Conservation (phyloP, 1,284 basidiomycete species). For the Dichomitus squalens region DNA sequence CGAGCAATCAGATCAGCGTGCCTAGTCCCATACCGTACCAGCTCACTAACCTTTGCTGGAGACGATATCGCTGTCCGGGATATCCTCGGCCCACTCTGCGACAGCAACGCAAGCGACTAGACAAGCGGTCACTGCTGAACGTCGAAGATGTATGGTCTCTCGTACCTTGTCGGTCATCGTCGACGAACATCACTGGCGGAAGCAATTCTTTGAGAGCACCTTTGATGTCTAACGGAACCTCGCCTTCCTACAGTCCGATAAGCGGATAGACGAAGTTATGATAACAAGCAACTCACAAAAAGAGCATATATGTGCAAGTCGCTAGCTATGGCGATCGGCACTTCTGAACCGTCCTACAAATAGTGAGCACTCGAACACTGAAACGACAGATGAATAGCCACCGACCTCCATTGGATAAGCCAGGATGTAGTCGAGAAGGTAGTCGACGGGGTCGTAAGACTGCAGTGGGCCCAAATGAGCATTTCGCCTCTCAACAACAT, state of each 20-base stretch:
- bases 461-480: constrained; percentile 6
- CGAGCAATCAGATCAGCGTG: not conserved
- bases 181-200: constrained; percentile 26
- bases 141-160: not conserved
- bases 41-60: not conserved
- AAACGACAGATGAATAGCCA: not conserved
- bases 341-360: constrained; percentile 13
- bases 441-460: constrained; percentile 24
- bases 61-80: not conserved
- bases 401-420: constrained; percentile 17
- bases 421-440: constrained; percentile 24
- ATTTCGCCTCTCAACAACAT: not conserved
- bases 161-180: constrained; percentile 22
- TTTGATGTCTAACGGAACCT: constrained; percentile 23
- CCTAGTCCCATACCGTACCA: not conserved
- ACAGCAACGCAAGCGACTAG: constrained; percentile 20
- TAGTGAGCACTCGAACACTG: not conserved
- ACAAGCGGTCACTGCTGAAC: not conserved
- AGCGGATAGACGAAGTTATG: not conserved
- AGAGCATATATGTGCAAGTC: constrained; percentile 21
- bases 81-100: constrained; percentile 16
- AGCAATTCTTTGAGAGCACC: constrained; percentile 14
- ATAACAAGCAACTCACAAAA: constrained; percentile 6
- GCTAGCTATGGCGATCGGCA: constrained; percentile 22
- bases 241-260: constrained; percentile 12